Conservation (phyloP, 148 eudicot genomes). For the Rhododendron vialii region DNA sequence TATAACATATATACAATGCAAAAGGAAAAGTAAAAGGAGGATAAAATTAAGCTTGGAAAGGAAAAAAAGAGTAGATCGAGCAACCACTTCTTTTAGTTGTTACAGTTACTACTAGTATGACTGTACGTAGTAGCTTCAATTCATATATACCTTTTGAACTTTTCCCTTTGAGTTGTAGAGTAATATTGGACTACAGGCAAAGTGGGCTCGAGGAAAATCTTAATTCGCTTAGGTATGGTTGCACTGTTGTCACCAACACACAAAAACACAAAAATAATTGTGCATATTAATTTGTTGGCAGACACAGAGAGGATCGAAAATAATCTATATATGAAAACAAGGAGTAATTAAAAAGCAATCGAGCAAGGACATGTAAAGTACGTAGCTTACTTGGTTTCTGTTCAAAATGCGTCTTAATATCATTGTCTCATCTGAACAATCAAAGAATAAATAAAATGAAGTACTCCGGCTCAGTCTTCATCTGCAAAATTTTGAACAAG, state of each 20-base stretch:
- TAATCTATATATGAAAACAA: no score
- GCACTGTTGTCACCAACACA: not conserved
- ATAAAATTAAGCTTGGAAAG: not conserved
- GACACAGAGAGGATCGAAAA: no score
- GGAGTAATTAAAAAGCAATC: not conserved
- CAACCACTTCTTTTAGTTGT: not conserved
- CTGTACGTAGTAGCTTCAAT: no score
- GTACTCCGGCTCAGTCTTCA: no score
- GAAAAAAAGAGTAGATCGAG: not conserved
- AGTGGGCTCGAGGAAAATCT: not conserved
- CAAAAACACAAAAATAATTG: no score
- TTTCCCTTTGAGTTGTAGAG: not conserved
- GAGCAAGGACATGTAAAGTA: not conserved
- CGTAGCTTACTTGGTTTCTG: not conserved
- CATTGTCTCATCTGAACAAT: no score
- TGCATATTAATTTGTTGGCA: no score
- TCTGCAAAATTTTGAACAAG: no score
- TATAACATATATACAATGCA: not conserved
- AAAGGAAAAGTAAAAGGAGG: not conserved
- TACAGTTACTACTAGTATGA: not conserved
- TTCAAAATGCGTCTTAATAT: not conserved
- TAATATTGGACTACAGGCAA: not conserved
- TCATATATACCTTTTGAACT: not conserved
- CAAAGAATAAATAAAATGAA: no score
- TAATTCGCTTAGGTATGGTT: not conserved